A percentile compares a stretch with the other conserved stretches of the same genome.
Evolutionary conservation across 805 yeast species (phyloP).

Genomic region (Nakazawaea anatomiae): DNA sequence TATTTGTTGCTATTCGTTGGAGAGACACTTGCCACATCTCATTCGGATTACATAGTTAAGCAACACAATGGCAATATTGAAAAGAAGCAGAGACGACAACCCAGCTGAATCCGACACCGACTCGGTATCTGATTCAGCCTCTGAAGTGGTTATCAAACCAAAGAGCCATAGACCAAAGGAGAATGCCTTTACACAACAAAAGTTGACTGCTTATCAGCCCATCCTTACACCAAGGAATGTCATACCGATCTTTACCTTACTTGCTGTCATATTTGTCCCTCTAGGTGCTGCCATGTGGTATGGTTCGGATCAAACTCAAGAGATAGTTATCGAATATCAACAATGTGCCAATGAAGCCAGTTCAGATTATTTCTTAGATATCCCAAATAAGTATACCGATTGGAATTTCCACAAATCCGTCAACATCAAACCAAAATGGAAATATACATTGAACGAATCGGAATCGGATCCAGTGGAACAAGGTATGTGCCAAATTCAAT

Average conservation of each 20-base stretch:
- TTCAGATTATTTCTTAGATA: conserved; percentile 35
- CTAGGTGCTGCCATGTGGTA: conserved; percentile 81
- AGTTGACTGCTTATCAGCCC: conserved; percentile 57
- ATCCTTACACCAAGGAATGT: conserved; percentile 89
- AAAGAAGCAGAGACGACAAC: conserved; percentile 3
- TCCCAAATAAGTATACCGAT: conserved; percentile 54
- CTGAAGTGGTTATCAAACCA: conserved; percentile 28
- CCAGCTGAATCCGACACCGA: conserved; percentile 28
- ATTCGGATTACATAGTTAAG: too few relatives aligned
- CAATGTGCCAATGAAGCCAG: conserved; percentile 52
- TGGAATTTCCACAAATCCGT: conserved; percentile 49
- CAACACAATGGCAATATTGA: conserved; percentile 5
- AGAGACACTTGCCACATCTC: background rate
- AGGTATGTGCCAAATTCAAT: conserved; percentile 63
- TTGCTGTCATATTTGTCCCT: conserved; percentile 84
- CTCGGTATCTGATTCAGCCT: conserved; percentile 39
- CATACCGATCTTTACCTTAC: conserved; percentile 68
- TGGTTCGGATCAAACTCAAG: conserved; percentile 72
- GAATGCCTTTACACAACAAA: conserved; percentile 51
- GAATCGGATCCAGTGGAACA: conserved; percentile 37
- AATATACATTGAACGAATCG: conserved; percentile 34
- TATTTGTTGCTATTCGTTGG: background rate
- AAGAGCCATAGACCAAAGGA: conserved; percentile 62
- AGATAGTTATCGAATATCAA: conserved; percentile 71
- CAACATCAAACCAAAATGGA: conserved; percentile 60